Base-by-base conservation (phyloP, 768 basidiomycete genomes). In the Agaricus sinodeliciosus region DNA sequence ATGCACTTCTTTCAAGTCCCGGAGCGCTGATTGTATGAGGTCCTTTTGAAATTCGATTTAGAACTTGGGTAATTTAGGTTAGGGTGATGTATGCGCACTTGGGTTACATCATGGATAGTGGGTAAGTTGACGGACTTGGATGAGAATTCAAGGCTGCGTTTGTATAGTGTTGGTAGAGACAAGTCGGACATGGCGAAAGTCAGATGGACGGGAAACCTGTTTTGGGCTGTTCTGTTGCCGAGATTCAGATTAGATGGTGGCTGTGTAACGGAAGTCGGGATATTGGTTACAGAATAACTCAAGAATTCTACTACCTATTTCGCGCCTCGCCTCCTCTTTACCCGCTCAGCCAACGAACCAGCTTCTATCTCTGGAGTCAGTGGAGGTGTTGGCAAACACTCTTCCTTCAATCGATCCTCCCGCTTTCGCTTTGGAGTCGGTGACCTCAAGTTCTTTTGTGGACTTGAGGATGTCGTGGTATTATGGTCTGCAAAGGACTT, bases 401-500 rank as follows among this genome's bases (percentile, higher is more conserved):
- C 26, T 26, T 18, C 31, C 25, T 34, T 44, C 36, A 41, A n/a
- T 28, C 19, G 16, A 19, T 57, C 55, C 11, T 18, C 26, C 15
- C 47, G 26, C 36, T 55, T 55, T 26, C 51, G 57, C 35, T 59
- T 42, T 45, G 45, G 45, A 6, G 43, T 45, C 9, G 50, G 18
- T 44, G 25, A 51, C 48, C n/a, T n/a, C n/a, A n/a, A n/a, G n/a
- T 46, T 50, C 31, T 51, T 35, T 48, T 57, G 35, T 37, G 53
- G 22, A 15, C 57, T 51, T 41, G 62, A 31, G 49, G 58, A 46
- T 31, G 67, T 59, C 2, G 62, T 59, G 45, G 77, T 61, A n/a
- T 82, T 84, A 55, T 84, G 79, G 9, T 75, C 64, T 1, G 85
- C 75, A 56, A 87, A 89, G 0, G 78, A 70, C 58, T 84, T 87